Base-by-base conservation (phyloP, 495 filamentous ascomycete species). In the Daldinia caldariorum region DNA sequence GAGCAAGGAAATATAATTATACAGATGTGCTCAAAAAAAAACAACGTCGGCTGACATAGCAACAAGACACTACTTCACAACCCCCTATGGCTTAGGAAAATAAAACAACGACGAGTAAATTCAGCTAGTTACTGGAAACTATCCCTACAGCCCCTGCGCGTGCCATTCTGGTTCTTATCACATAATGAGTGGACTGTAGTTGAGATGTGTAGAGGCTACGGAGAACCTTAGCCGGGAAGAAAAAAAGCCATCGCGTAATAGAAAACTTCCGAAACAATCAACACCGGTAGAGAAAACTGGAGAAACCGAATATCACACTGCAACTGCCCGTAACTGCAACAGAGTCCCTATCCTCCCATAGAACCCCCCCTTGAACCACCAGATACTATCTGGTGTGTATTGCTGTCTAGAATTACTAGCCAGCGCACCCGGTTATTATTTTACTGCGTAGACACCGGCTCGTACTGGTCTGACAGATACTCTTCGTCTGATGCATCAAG, bases 401-500 rank as follows among this genome's bases (percentile, higher is more conserved):
- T 7, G 0, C 34, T 35, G 34, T 35, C 9, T 5, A 35, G 34
- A 3, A 35, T 10, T 2, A 7, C 9, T 10, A 14, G n/a, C 26
- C 16, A 16, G 29, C 12, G 10, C 6, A 51, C 22, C 14, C 14
- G 13, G 8, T 32, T 26, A 37, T 34, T 2, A 16, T 60, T n/a
- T 63, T 78, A 83, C 63, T 83, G 82, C 74, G 71, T 79, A 8
- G 67, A 54, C 8, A 63, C 43, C 16, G 43, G 54, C 59, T 77
- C 79, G 60, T 72, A 71, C 74, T 84, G 77, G 58, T 76, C 76
- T 63, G 77, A 84, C 62, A 90, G 76, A 64, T 86, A 90, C 77
- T 99, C 95, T 75, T 97, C 94, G 67, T 98, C 96, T 65, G 92
- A 96, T 22, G 94, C 96, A 81, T 97, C 92, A 31, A 98, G 89